These are phyloP conservation scores for Wickerhamomyces bisporus DNA, from an alignment of 805 yeast species.

Conservation along the genomic window DNA sequence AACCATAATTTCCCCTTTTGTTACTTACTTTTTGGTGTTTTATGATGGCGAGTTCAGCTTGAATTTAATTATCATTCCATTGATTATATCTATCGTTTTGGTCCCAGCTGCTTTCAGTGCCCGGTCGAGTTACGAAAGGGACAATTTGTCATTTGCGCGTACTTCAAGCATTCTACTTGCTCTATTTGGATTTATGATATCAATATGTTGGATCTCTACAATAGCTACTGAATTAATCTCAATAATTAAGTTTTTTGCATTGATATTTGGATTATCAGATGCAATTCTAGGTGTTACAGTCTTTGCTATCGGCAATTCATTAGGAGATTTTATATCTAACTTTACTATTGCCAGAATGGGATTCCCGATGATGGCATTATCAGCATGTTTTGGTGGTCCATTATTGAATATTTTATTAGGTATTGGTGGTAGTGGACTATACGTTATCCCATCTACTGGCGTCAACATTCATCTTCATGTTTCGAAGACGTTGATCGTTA, in stretches of 20 bases:
- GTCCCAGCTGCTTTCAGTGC: neutral
- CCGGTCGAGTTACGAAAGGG: slow-evolving; percentile 3
- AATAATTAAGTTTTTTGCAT: slow-evolving; percentile 56
- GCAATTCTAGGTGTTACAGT: slow-evolving; percentile 84
- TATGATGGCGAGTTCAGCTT: slow-evolving; percentile 7
- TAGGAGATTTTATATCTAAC: slow-evolving; percentile 86
- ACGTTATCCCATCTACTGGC: slow-evolving; percentile 28
- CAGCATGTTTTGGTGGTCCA: slow-evolving; percentile 96
- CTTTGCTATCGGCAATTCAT: slow-evolving; percentile 89
- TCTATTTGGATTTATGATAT: slow-evolving; percentile 56
- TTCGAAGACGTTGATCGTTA: slow-evolving; percentile 32
- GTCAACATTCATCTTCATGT: slow-evolving; percentile 30
- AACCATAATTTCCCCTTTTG: slow-evolving; percentile 26
- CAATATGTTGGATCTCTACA: slow-evolving; percentile 68
- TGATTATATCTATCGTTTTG: slow-evolving; percentile 5
- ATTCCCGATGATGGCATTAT: slow-evolving; percentile 84
- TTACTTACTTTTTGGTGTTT: slow-evolving; percentile 10
- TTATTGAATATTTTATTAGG: slow-evolving; percentile 73
- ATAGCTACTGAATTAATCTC: slow-evolving; percentile 46
- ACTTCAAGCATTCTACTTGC: slow-evolving; percentile 20
- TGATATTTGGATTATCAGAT: slow-evolving; percentile 59
- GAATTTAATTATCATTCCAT: slow-evolving; percentile 2
- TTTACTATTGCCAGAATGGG: slow-evolving; percentile 80
- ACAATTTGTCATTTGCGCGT: neutral
- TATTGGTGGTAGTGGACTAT: slow-evolving; percentile 66